Conservation (phyloP, 345 rosid genomes). For the Kandelia obovata region DNA sequence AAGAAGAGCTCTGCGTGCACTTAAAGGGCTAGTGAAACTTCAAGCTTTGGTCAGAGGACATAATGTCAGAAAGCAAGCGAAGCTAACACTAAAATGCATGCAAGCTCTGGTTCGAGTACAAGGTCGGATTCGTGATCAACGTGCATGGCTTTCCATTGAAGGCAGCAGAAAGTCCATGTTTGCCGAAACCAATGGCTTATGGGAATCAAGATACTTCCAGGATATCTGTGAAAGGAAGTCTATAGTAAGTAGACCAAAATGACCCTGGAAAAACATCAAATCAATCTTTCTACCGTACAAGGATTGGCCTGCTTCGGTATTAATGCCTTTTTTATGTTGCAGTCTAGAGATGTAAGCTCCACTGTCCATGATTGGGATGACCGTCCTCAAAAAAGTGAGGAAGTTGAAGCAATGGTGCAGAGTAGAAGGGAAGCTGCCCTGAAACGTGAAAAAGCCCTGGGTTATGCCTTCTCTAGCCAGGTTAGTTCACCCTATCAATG, state of each 20-base stretch:
- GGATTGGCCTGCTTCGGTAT: not conserved
- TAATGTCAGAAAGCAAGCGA: conserved; percentile 27
- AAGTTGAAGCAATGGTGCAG: conserved; percentile 36
- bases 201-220: conserved; percentile 14
- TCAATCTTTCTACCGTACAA: not conserved
- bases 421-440: conserved; percentile 22
- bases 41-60: conserved; percentile 33
- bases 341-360: conserved; percentile 23
- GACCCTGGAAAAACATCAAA: not conserved
- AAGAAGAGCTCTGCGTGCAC: conserved; percentile 27
- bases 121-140: conserved; percentile 20
- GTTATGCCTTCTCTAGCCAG: conserved; percentile 50
- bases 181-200: conserved; percentile 17
- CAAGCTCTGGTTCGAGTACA: conserved; percentile 30
- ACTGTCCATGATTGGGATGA: conserved; percentile 27
- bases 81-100: conserved; percentile 25
- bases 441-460: conserved; percentile 26
- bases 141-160: conserved; percentile 22
- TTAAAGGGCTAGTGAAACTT: conserved; percentile 31
- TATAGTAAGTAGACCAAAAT: conserved; percentile 3
- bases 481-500: conserved; percentile 21
- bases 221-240: conserved; percentile 20
- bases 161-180: conserved; percentile 23
- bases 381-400: conserved; percentile 34
- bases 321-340: not conserved